phyloP scores from a whole-genome alignment of 2,329 filamentous ascomycete genomes.

The Colletotrichum sp. region DNA sequence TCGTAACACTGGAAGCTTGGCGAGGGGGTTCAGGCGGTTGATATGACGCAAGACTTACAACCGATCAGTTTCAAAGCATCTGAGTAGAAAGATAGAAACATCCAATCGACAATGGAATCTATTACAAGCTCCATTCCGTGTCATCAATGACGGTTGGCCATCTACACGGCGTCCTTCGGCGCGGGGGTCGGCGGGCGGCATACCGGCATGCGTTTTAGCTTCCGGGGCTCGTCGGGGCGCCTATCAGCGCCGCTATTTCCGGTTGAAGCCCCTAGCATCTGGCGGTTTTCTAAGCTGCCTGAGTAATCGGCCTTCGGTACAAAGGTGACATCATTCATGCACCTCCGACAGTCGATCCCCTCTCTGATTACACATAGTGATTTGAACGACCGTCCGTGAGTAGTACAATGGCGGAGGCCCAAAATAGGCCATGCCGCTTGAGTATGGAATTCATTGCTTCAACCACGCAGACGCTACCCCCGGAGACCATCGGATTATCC shows the following conservation, averaged over 20 bases:
- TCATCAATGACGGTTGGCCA: background rate
- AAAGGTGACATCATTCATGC: background rate
- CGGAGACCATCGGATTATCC: background rate
- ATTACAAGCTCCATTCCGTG: accelerated
- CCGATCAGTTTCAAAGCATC: no score
- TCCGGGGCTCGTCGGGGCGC: background rate
- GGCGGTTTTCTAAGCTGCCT: background rate
- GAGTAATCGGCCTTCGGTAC: background rate
- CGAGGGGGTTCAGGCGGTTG: no score
- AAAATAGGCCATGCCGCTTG: background rate
- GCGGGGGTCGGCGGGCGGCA: background rate
- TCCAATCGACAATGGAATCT: accelerated
- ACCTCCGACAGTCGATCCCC: background rate
- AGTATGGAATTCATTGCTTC: no score
- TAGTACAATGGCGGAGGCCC: background rate
- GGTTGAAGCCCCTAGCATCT: background rate
- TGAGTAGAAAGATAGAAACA: no score
- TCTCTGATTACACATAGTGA: background rate
- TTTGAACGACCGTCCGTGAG: background rate
- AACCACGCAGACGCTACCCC: background rate
- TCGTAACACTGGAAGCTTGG: no score
- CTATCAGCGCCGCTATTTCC: background rate
- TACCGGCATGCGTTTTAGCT: background rate
- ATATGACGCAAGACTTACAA: background rate
- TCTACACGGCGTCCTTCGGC: background rate